phyloP scores from a whole-genome alignment of 352 stramenopile genomes.

The Phytophthora constricta region DNA sequence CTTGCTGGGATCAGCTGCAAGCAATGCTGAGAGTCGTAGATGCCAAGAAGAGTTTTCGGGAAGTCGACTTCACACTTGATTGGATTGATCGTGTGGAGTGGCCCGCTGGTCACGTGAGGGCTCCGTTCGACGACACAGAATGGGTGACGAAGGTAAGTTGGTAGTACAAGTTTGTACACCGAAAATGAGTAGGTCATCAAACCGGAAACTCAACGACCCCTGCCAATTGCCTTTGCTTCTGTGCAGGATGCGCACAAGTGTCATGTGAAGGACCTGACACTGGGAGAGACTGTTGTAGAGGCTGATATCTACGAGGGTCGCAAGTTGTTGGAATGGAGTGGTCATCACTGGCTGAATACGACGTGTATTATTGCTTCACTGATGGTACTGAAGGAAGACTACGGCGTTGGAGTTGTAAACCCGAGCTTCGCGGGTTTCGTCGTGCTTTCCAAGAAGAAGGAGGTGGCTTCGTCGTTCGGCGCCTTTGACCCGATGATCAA shows the following conservation, averaged over 20 bases:
- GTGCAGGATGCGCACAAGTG: background rate
- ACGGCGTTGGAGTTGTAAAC: background rate
- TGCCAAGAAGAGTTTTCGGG: background rate
- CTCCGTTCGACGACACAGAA: background rate
- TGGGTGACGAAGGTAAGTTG: background rate
- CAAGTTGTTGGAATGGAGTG: background rate
- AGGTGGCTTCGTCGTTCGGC: background rate
- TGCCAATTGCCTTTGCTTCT: background rate
- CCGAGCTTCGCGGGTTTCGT: background rate
- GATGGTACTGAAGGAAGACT: background rate
- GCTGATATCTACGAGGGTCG: background rate
- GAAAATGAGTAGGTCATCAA: too few relatives aligned
- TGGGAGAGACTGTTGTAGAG: background rate
- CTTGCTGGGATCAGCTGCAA: background rate
- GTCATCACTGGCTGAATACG: too few relatives aligned
- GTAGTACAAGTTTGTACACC: too few relatives aligned
- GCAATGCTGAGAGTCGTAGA: background rate
- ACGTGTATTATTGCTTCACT: too few relatives aligned
- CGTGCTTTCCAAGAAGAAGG: background rate
- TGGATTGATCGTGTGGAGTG: too few relatives aligned
- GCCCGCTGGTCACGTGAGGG: background rate
- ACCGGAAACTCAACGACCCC: too few relatives aligned
- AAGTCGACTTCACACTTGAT: background rate
- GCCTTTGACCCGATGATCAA: background rate
- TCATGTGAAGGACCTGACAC: background rate